Percentiles rank a stretch among this genome's conserved stretches.
Conservation (phyloP, 1,284 basidiomycete genomes). For the Singerocomus inundabilis region DNA sequence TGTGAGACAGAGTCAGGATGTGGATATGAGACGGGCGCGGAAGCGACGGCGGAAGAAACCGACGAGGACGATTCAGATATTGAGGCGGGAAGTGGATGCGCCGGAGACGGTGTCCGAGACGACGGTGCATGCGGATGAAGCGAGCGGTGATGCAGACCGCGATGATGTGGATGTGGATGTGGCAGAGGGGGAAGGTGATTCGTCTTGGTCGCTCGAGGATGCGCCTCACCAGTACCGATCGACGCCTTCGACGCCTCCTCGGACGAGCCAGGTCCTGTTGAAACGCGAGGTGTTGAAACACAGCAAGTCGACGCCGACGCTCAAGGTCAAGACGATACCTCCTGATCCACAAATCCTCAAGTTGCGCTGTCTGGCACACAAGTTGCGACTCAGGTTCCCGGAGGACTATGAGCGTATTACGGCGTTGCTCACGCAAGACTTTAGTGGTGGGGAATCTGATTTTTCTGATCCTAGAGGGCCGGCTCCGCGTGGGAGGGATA, state of each 20-base stretch:
- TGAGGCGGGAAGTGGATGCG: slow-evolving; percentile 22
- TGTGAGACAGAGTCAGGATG: slow-evolving; percentile 30
- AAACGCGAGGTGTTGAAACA: slow-evolving; percentile 36
- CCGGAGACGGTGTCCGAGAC: slow-evolving; percentile 26
- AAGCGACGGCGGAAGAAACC: slow-evolving; percentile 51
- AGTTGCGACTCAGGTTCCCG: slow-evolving; percentile 56
- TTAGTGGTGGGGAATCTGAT: slow-evolving; percentile 36
- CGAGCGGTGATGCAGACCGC: slow-evolving; percentile 29
- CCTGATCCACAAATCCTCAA: slow-evolving; percentile 51
- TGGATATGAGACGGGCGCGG: slow-evolving; percentile 40
- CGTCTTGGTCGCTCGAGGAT: slow-evolving; percentile 36
- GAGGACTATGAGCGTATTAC: slow-evolving; percentile 49
- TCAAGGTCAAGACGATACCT: slow-evolving; percentile 37
- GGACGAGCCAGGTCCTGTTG: slow-evolving; percentile 15
- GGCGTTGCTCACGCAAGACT: slow-evolving; percentile 43
- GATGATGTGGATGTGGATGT: slow-evolving; percentile 18
- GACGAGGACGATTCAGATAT: slow-evolving; percentile 27
- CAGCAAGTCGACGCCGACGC: slow-evolving; percentile 45
- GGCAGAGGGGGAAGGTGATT: slow-evolving; percentile 25
- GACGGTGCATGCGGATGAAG: slow-evolving; percentile 22
- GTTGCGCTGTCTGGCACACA: slow-evolving; percentile 52
- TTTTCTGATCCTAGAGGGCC: slow-evolving; percentile 48
- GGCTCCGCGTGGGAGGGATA: slow-evolving; percentile 47
- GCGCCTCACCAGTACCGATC: slow-evolving; percentile 35
- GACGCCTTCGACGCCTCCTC: slow-evolving; percentile 38